These are phyloP conservation scores for Neckera pumila DNA, from an alignment of 225 moss, liverwort and hornwort species.

Conservation along the genomic window DNA sequence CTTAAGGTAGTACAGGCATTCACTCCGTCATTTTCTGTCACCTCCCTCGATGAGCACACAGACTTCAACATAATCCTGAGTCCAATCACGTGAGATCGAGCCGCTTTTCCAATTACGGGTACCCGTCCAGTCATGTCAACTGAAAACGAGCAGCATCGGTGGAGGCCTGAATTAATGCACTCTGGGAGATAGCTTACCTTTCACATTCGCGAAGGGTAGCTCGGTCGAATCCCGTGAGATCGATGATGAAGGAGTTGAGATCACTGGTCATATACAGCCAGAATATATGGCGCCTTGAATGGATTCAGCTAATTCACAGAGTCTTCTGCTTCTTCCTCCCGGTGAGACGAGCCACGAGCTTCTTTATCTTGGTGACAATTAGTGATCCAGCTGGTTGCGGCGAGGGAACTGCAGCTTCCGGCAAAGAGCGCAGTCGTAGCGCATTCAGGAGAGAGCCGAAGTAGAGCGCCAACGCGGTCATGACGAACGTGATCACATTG, in stretches of 20 bases:
- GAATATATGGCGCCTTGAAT: background rate
- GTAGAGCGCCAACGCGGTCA: constrained; percentile 89
- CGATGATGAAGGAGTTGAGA: constrained; percentile 17
- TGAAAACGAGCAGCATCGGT: background rate
- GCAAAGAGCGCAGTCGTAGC: constrained; percentile 62
- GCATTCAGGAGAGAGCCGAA: constrained; percentile 89
- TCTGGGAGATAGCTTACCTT: background rate
- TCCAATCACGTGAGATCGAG: background rate
- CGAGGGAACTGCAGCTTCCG: background rate
- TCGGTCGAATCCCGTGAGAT: background rate
- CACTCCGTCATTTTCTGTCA: background rate
- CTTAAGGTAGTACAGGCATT: background rate
- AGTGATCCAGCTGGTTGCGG: background rate
- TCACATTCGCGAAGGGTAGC: background rate
- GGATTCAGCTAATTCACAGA: background rate
- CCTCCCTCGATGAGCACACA: background rate
- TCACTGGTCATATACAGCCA: constrained; percentile 4
- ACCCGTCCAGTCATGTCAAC: background rate
- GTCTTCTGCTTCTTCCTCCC: constrained; percentile 15
- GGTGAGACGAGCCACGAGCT: constrained; percentile 8
- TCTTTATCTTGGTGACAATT: background rate
- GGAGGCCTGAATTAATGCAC: background rate
- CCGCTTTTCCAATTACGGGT: background rate
- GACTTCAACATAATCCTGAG: background rate
- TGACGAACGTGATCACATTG: constrained; percentile 94